These are phyloP conservation scores for Candida ortonii DNA, from an alignment of 805 yeast genomes.

Conservation along the genomic window DNA sequence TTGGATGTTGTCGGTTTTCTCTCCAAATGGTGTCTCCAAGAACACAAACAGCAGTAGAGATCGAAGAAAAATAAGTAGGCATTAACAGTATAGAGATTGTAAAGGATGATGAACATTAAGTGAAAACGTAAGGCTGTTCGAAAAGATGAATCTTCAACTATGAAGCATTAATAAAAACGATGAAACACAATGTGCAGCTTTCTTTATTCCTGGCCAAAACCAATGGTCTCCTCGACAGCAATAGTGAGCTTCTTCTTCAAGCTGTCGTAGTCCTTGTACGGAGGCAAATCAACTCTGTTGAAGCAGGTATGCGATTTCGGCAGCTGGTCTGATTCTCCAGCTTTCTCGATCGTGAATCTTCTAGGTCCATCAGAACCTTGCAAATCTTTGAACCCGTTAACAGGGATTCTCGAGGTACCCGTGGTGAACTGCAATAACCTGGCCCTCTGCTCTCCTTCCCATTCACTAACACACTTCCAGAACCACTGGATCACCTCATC, in stretches of 20 bases:
- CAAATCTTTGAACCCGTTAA: slow-evolving; percentile 96
- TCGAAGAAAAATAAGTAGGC: background rate
- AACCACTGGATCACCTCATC: slow-evolving; percentile 99
- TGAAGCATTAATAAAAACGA: too few relatives aligned
- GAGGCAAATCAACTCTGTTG: slow-evolving; percentile 97
- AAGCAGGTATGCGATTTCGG: slow-evolving; percentile 99
- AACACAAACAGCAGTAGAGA: slow-evolving; percentile 27
- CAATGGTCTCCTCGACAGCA: slow-evolving; percentile 98
- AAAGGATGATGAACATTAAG: too few relatives aligned
- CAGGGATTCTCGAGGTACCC: slow-evolving; percentile 98
- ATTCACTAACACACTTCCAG: slow-evolving; percentile 89
- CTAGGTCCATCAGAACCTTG: slow-evolving; percentile 99
- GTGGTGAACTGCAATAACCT: slow-evolving; percentile 95
- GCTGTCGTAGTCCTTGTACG: slow-evolving; percentile 78
- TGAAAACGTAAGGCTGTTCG: too few relatives aligned
- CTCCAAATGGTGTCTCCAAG: slow-evolving; percentile 35
- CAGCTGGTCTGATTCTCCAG: slow-evolving; percentile 88
- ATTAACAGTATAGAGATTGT: too few relatives aligned
- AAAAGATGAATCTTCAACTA: too few relatives aligned
- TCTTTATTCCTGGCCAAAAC: slow-evolving; percentile 95
- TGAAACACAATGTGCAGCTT: too few relatives aligned
- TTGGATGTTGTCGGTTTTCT: slow-evolving; percentile 32
- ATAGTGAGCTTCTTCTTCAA: slow-evolving; percentile 86
- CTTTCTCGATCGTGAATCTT: slow-evolving; percentile 96
- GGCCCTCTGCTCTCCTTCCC: slow-evolving; percentile 97